phyloP scores from a whole-genome alignment of 108 stramenopile species.

The Chaetoceros tenuissimus region DNA sequence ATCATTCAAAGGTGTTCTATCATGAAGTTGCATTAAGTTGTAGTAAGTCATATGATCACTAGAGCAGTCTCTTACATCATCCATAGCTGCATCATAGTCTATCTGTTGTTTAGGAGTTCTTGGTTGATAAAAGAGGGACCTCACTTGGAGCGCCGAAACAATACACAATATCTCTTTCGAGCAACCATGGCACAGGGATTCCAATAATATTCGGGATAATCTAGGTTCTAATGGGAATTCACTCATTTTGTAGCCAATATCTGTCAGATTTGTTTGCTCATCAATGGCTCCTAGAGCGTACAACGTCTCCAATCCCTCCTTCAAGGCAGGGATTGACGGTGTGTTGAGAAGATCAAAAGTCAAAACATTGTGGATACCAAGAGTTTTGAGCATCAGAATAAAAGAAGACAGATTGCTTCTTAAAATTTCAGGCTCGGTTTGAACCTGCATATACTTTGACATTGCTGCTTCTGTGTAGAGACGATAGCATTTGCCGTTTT shows the following conservation, averaged over 20 bases:
- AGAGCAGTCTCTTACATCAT: conserved; percentile 66
- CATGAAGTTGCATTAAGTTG: conserved; percentile 63
- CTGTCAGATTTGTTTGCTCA: conserved; percentile 54
- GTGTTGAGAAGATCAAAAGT: conserved; percentile 89
- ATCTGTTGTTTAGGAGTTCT: conserved; percentile 56
- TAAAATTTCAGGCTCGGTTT: conserved; percentile 71
- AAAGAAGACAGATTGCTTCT: conserved; percentile 78
- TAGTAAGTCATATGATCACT: conserved; percentile 91
- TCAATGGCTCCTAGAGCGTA: conserved; percentile 83
- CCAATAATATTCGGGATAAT: conserved; percentile 71
- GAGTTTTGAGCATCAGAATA: conserved; percentile 90
- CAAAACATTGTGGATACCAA: conserved; percentile 92
- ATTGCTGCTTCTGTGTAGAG: conserved; percentile 81
- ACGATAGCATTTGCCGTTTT: conserved; percentile 91
- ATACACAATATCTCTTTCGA: conserved; percentile 78
- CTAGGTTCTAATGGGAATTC: conserved; percentile 78
- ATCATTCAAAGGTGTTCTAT: conserved; percentile 42
- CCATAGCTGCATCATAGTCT: conserved; percentile 74
- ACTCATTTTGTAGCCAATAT: conserved; percentile 68
- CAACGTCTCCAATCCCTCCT: conserved; percentile 71
- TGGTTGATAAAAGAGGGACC: conserved; percentile 61
- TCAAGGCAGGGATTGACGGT: conserved; percentile 68
- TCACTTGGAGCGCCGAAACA: conserved; percentile 80
- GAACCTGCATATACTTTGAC: conserved; percentile 31
- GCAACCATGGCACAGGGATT: conserved; percentile 56